Evolutionary conservation across 2,329 filamentous ascomycete genomes (phyloP), one percentile per base, ranked within the genome.

Genomic region (Sphaerostilbella broomeana): DNA sequence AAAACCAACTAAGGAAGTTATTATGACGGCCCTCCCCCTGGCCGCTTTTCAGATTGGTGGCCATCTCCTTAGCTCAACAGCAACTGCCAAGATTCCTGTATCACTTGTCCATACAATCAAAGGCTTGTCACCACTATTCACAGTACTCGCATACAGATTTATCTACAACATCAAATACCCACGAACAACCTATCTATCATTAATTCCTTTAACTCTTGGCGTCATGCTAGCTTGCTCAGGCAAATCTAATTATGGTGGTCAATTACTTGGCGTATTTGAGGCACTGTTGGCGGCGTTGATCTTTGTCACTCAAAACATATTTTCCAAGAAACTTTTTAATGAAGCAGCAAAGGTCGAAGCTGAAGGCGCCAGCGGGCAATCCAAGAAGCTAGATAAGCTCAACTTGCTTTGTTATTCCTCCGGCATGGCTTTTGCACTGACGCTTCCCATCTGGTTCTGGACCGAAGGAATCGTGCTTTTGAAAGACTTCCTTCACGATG

Each of bases 31-130:
- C 0, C 70, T 97, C n/a, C 92, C 92, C 13, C 71, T 98, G 22
- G 90, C 92, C 1, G 74, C 84, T 19, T 98, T 98, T 61, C 89
- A 95, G 62, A 86, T 98, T 36, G 84, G 83, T 24, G 92, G 92
- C 5, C 92, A 98, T 62, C 84, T 98, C 27, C 70, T 97, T 30
- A 95, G 86, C 60, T 94, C 90, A 5, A 92, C 88, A 48, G 90
- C 92, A 19, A 98, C 90, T 21, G 84, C 87, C 35, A 86, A 88
- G 59, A 97, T 98, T 39, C 90, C 92, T 1, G 92, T 98, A 2
- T 97, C 92, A 6, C 75, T 98, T 24, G 92, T 98, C 4, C 92
- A 98, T 63, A 98, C 92, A 1, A 97, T 98, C 65, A 98, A 98
- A 67, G 92, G 92, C 6, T 77, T 98, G 18, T 97, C 90, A 3